Evolutionary conservation across 2,329 filamentous ascomycete genomes (phyloP).

Genomic region (Fusarium nelsonii): DNA sequence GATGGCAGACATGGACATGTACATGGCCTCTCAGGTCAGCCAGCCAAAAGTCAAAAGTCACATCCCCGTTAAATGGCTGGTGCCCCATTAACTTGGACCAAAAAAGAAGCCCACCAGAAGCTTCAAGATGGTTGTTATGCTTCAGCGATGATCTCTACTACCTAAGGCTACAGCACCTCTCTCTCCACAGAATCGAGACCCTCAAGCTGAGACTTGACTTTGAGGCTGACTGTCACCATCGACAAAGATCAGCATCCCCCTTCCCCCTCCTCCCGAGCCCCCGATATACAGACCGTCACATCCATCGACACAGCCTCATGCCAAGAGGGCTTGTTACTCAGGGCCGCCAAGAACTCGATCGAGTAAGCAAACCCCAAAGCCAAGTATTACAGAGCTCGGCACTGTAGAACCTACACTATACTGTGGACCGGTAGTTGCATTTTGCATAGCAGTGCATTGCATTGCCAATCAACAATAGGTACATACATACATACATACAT

Average conservation of each 20-base stretch:
- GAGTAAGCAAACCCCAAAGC: conserved; percentile 1
- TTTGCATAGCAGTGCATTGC: neutral
- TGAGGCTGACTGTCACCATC: conserved; percentile 33
- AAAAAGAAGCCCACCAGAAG: conserved; percentile 9
- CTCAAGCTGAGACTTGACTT: conserved; percentile 35
- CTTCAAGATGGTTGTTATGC: neutral
- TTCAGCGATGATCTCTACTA: neutral
- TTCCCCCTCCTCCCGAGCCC: neutral
- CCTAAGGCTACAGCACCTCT: neutral
- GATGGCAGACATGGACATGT: neutral
- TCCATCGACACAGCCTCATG: conserved; percentile 34
- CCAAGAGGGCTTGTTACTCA: conserved; percentile 27
- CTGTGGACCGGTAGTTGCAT: conserved; percentile 18
- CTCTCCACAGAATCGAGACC: neutral
- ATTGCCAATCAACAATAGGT: neutral
- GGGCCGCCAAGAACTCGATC: conserved; percentile 11
- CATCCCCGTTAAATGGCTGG: conserved; percentile 41
- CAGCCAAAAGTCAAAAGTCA: conserved; percentile 1
- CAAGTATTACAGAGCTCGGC: conserved; percentile 2
- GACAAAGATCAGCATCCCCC: neutral
- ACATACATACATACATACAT: neutral
- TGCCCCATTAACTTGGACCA: conserved; percentile 40
- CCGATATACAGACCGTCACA: conserved; percentile 8
- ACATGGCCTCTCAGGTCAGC: conserved; percentile 1
- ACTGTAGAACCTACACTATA: conserved; percentile 4